phyloP scores from a whole-genome alignment of 305 asterid genomes.

The Fraxinus albicans region DNA sequence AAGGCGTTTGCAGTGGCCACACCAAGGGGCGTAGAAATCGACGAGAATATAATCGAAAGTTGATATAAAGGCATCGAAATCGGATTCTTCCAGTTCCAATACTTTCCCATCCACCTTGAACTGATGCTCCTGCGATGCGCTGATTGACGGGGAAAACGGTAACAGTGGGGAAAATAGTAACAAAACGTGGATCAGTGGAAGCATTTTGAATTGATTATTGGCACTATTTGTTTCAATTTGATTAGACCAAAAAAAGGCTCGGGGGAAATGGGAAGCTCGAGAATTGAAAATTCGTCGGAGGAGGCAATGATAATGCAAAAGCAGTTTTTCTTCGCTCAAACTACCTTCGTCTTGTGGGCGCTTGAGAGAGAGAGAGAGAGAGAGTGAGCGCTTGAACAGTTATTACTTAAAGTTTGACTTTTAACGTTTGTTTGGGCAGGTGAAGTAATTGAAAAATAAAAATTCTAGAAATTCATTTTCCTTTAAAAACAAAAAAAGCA shows the following conservation, averaged over 20 bases:
- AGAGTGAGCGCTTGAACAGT: background rate
- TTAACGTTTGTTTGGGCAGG: too few species aligned
- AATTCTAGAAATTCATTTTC: too few species aligned
- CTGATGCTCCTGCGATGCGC: conserved; percentile 35
- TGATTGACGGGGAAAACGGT: conserved; percentile 25
- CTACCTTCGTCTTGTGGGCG: background rate
- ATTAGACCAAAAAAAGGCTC: background rate
- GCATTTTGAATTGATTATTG: background rate
- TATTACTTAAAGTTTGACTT: too few species aligned
- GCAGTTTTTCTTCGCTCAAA: background rate
- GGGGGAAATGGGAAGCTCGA: background rate
- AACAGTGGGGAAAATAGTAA: conserved; percentile 13
- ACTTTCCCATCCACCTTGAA: conserved; percentile 72
- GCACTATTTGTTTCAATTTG: background rate
- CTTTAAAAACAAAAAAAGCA: too few species aligned
- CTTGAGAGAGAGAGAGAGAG: background rate
- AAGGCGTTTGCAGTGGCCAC: conserved; percentile 93
- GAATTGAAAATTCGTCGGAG: background rate
- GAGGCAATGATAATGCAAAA: background rate
- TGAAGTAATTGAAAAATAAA: too few species aligned
- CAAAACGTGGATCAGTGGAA: background rate
- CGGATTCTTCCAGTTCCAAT: conserved; percentile 69
- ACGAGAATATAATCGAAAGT: conserved; percentile 72
- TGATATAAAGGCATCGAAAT: conserved; percentile 74
- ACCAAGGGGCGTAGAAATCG: conserved; percentile 94